Conservation (phyloP, 768 basidiomycete species). For the Symmetrospora coprosmae region DNA sequence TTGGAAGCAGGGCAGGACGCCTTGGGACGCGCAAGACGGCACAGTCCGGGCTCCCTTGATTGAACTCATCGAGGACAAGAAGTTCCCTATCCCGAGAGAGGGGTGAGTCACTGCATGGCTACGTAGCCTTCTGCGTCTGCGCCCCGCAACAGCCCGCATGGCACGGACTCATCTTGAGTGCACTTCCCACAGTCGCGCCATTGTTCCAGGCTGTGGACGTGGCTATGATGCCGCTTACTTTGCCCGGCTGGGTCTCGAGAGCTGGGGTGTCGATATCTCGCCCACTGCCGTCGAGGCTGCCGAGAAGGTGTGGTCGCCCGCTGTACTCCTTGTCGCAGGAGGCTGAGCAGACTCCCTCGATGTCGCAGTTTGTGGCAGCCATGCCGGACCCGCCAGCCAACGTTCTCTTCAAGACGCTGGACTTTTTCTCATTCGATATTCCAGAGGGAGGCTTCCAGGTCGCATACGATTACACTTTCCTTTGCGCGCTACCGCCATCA, state of each 20-base stretch:
- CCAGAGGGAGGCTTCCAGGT: slow-evolving; percentile 43
- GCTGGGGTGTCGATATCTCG: slow-evolving; percentile 48
- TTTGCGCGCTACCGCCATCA: slow-evolving; percentile 54
- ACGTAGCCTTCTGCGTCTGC: too few relatives aligned
- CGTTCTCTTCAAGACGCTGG: slow-evolving; percentile 38
- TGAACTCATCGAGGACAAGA: slow-evolving; percentile 44
- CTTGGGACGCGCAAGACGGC: slow-evolving; percentile 46
- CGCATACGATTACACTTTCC: slow-evolving; percentile 62
- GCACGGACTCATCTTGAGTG: too few relatives aligned
- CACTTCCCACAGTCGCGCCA: too few relatives aligned
- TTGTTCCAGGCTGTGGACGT: too few relatives aligned
- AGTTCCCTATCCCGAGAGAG: slow-evolving; percentile 44
- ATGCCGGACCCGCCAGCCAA: neutral
- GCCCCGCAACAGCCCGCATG: too few relatives aligned
- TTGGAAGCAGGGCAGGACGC: slow-evolving; percentile 44
- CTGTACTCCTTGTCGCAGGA: neutral
- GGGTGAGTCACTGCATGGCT: too few relatives aligned
- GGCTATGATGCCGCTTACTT: slow-evolving; percentile 50
- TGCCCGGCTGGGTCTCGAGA: slow-evolving; percentile 44
- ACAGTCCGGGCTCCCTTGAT: slow-evolving; percentile 46
- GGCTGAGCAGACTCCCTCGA: slow-evolving; percentile 14
- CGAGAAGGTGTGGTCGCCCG: slow-evolving; percentile 37
- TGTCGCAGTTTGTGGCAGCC: neutral
- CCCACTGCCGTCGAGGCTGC: slow-evolving; percentile 46
- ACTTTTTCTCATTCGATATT: slow-evolving; percentile 48